A percentile compares a stretch with the other conserved stretches of the same genome.
Evolutionary conservation across 1,284 basidiomycete species (phyloP).

Genomic region (Ceratobasidium sp.): DNA sequence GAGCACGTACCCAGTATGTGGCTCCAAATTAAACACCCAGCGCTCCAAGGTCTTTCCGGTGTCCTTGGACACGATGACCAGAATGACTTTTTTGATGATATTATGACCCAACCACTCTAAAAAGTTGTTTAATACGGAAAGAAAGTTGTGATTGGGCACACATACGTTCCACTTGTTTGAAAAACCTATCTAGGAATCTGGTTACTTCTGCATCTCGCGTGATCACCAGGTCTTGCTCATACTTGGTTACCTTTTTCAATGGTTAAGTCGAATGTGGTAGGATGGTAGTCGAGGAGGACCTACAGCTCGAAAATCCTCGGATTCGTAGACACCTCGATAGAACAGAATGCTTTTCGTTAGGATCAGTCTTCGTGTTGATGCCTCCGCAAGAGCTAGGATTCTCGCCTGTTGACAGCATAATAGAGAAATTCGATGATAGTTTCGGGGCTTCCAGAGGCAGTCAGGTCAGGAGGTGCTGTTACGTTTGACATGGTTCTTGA

Average conservation of each 20-base stretch:
- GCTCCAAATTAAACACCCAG: constrained; percentile 40
- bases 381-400: background rate
- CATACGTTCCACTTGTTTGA: constrained; percentile 42
- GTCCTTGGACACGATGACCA: constrained; percentile 41
- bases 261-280: background rate
- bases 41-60: constrained; percentile 40
- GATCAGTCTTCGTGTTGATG: background rate
- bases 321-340: constrained; percentile 41
- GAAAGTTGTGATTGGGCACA: background rate
- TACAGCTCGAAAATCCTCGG: constrained; percentile 40
- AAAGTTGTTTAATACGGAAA: no score
- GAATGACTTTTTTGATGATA: constrained; percentile 35
- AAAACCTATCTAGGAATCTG: constrained; percentile 36
- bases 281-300: background rate
- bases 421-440: constrained; percentile 30
- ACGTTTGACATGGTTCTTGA: background rate
- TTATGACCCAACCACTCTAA: constrained; percentile 38
- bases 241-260: constrained; percentile 34
- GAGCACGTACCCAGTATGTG: constrained; percentile 4
- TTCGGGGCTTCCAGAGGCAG: constrained; percentile 18
- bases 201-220: constrained; percentile 40
- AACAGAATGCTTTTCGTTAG: constrained; percentile 39
- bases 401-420: constrained; percentile 27
- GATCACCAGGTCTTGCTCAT: constrained; percentile 40
- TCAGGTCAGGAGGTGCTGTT: constrained; percentile 8